A percentile compares a stretch with the other conserved stretches of the same genome.
phyloP scores from a whole-genome alignment of 345 rosid genomes.

The Gossypium arboreum region DNA sequence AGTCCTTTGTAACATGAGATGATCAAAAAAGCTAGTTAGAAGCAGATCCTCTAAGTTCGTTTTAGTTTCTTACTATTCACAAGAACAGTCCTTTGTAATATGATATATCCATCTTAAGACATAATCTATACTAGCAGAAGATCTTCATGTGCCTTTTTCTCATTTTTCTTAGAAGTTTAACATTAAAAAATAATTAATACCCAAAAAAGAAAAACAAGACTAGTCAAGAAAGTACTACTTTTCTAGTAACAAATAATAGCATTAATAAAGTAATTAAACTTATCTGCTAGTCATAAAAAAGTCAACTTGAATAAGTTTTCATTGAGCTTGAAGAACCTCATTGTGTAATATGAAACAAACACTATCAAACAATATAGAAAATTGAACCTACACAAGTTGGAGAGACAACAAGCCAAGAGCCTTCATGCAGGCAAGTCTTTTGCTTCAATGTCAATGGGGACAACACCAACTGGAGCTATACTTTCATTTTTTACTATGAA shows the following conservation, averaged over 20 bases:
- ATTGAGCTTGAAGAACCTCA: not conserved
- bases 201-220: not conserved
- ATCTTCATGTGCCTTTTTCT: not conserved
- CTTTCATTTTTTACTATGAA: not conserved
- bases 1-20: not conserved
- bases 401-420: not conserved
- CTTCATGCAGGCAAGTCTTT: not conserved
- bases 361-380: not conserved
- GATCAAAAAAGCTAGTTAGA: constrained; percentile 9
- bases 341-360: not conserved
- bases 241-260: not conserved
- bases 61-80: not conserved
- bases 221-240: not conserved
- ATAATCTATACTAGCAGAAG: not conserved
- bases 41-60: constrained; percentile 22
- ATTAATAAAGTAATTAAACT: not conserved
- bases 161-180: not conserved
- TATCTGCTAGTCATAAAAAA: not conserved
- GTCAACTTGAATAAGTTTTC: not conserved
- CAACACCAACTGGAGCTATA: not conserved
- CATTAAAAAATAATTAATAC: not conserved
- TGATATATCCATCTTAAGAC: not conserved
- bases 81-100: not conserved
- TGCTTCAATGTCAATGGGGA: not conserved
- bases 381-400: not conserved